Base-by-base conservation (phyloP, 148 eudicot genomes). In the Limonium bicolor region DNA sequence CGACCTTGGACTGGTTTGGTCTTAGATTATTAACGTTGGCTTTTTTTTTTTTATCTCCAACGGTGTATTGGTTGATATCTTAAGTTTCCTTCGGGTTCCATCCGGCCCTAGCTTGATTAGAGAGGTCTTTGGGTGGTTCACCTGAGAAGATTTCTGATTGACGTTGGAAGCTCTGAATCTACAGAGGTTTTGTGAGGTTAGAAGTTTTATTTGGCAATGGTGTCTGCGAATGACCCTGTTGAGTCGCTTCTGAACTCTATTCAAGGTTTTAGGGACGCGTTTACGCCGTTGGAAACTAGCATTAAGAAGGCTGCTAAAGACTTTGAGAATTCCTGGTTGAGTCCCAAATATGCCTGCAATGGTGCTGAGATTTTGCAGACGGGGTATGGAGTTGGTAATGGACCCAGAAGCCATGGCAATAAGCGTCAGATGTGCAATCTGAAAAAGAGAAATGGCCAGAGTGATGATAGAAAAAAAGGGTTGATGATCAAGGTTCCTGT, bases 231-330 rank as follows among this genome's bases (percentile, higher is more conserved):
- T 82, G 80, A 77, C 54, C 80, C 64, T 12, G 67, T 77, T 51
- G 94, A 82, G 41, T 77, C 93, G n/a, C 58, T 80, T 2, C 55
- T 68, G 48, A 74, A 73, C 45, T 74, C 97, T 20, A 33, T 90
- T 50, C 81, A 80, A 55, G 67, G 49, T 25, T 74, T 80, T 36
- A 79, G 69, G 50, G 73, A 64, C 50, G 83, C 63, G 5, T 67
- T 90, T 73, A 64, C 61, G 37, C 97, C 97, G 1, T 16, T 90
- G 8, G 95, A 84, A 55, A 64, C 60, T 46, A 66, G 88, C 58
- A 46, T 88, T 10, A 63, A 46, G 59, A 90, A 84, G 49, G 97
- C 72, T 0, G 71, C 85, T 0, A 80, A 80, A 50, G 90, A 84
- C 62, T 62, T 90, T 2, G 95, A 90, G 66, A 69, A 60, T 66